phyloP scores from a whole-genome alignment of 2,329 filamentous ascomycete species.

The Fusarium fujikuroi region DNA sequence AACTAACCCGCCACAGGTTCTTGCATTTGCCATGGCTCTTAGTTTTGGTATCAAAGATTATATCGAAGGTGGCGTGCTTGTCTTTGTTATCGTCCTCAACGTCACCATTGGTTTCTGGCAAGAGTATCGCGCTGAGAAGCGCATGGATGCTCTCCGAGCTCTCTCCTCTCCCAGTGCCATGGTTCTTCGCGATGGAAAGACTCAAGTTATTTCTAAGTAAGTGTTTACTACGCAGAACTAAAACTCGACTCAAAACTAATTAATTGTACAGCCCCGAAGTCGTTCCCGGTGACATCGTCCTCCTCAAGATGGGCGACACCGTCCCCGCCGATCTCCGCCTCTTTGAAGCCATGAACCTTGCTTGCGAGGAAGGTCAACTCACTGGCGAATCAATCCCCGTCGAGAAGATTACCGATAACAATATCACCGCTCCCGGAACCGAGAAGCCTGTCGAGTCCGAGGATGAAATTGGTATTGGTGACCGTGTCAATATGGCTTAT shows the following conservation, averaged over 20 bases:
- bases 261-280: conserved; percentile 63
- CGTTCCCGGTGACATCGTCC: conserved; percentile 77
- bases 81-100: conserved; percentile 75
- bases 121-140: conserved; percentile 72
- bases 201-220: conserved; percentile 67
- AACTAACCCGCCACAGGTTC: conserved; percentile 63
- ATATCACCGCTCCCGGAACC: conserved; percentile 56
- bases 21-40: conserved; percentile 80
- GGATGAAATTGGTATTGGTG: conserved; percentile 71
- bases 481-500: conserved; percentile 79
- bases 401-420: conserved; percentile 69
- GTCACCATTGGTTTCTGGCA: conserved; percentile 75
- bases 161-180: conserved; percentile 71
- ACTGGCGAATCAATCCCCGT: conserved; percentile 81
- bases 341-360: conserved; percentile 80
- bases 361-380: conserved; percentile 80
- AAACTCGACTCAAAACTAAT: conserved; percentile 15
- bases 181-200: conserved; percentile 69
- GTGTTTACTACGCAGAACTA: conserved; percentile 37
- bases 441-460: conserved; percentile 58
- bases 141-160: conserved; percentile 72
- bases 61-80: conserved; percentile 74
- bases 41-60: conserved; percentile 74
- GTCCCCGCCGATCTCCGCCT: conserved; percentile 78
- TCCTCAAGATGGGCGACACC: conserved; percentile 77